Conservation (phyloP, 305 asterid genomes). For the Ilex paraguariensis region DNA sequence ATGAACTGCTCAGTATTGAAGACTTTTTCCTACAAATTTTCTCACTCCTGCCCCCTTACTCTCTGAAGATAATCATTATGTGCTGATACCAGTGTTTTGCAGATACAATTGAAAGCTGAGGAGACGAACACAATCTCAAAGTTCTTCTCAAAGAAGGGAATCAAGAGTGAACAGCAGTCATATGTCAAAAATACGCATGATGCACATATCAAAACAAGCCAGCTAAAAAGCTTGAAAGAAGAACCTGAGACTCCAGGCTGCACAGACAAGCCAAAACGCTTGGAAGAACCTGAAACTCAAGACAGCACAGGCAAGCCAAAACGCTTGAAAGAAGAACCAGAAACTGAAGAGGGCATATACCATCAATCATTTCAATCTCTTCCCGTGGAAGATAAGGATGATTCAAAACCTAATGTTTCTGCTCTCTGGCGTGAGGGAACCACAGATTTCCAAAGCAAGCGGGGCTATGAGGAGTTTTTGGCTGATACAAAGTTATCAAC, state of each 20-base stretch:
- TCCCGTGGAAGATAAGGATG: slow-evolving; percentile 15
- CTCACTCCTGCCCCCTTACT: too few relatives aligned
- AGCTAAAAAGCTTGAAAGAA: slow-evolving; percentile 30
- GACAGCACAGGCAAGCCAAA: slow-evolving; percentile 11
- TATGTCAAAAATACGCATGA: slow-evolving; percentile 26
- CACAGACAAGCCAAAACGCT: slow-evolving; percentile 7
- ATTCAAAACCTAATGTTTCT: slow-evolving; percentile 13
- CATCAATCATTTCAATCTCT: slow-evolving; percentile 4
- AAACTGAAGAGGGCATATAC: not conserved
- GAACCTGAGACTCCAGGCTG: slow-evolving; percentile 22
- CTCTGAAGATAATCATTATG: too few relatives aligned
- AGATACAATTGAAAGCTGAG: slow-evolving; percentile 58
- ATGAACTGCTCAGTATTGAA: not conserved
- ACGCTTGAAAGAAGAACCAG: slow-evolving; percentile 7
- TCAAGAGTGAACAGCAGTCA: slow-evolving; percentile 17
- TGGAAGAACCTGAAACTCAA: not conserved
- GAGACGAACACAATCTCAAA: slow-evolving; percentile 62
- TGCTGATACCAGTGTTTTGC: slow-evolving; percentile 1
- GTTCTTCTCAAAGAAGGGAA: slow-evolving; percentile 62
- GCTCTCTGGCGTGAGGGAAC: slow-evolving; percentile 11
- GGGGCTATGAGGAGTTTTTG: slow-evolving; percentile 29
- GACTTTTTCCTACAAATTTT: not conserved
- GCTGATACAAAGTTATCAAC: slow-evolving; percentile 23
- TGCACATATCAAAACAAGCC: slow-evolving; percentile 25
- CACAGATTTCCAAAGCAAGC: slow-evolving; percentile 26